These are phyloP conservation scores for Ceratocystiopsis sp. DNA, from an alignment of 2,329 filamentous ascomycete genomes.

Conservation along the genomic window DNA sequence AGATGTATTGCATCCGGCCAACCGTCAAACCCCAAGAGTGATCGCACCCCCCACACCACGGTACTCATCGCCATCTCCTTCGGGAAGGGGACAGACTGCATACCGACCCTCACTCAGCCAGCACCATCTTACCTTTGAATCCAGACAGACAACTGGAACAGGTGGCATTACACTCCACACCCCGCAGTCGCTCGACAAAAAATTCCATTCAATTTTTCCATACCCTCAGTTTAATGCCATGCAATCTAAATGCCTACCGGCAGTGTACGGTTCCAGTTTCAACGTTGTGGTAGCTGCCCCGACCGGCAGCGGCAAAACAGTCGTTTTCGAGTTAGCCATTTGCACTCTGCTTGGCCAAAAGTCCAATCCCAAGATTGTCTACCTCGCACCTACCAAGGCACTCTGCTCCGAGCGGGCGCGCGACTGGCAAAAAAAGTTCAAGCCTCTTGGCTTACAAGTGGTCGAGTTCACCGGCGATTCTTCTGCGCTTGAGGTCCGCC, in stretches of 20 bases:
- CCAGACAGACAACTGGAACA: too few relatives aligned
- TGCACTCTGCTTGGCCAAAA: constrained; percentile 47
- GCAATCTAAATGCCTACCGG: constrained; percentile 61
- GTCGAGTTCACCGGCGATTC: constrained; percentile 74
- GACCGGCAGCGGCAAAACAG: constrained; percentile 76
- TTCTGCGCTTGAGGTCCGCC: constrained; percentile 44
- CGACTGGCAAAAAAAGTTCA: constrained; percentile 66
- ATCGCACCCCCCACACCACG: constrained; percentile 1
- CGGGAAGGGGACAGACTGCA: background rate
- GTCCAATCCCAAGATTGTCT: constrained; percentile 61
- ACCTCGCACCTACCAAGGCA: constrained; percentile 72
- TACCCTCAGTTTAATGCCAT: constrained; percentile 67
- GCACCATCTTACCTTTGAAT: background rate
- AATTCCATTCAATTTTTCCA: constrained; percentile 49
- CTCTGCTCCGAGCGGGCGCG: constrained; percentile 59
- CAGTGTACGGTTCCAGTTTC: constrained; percentile 48
- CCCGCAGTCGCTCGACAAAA: constrained; percentile 43
- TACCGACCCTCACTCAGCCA: background rate
- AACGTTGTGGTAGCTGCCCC: constrained; percentile 70
- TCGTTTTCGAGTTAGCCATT: constrained; percentile 64
- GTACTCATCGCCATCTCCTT: constrained; percentile 1
- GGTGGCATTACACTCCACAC: constrained; percentile 23
- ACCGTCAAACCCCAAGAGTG: background rate
- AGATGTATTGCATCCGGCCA: background rate
- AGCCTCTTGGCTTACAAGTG: constrained; percentile 46